These are phyloP conservation scores for Backusella psychrophila DNA, from an alignment of 192 early-diverging fungal species.

Conservation along the genomic window DNA sequence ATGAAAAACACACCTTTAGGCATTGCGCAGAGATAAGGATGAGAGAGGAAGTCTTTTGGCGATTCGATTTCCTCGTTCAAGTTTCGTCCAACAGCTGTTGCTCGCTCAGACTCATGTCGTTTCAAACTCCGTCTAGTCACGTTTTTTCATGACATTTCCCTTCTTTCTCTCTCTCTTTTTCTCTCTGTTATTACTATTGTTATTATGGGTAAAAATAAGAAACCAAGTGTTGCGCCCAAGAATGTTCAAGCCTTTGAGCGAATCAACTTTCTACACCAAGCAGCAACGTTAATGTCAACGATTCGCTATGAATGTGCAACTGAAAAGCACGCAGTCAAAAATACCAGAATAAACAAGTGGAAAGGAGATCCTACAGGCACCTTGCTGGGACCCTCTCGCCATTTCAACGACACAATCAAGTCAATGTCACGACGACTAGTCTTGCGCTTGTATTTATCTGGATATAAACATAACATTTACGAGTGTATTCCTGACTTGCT, in stretches of 20 bases:
- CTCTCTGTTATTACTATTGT: neutral
- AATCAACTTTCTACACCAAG: slow-evolving; percentile 67
- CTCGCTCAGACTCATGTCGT: neutral
- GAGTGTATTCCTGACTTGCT: neutral
- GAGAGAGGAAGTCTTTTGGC: slow-evolving; percentile 6
- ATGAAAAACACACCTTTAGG: slow-evolving; percentile 10
- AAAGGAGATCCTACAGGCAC: neutral
- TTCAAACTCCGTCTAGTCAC: too few species aligned
- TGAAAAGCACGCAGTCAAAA: neutral
- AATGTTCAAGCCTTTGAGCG: slow-evolving; percentile 58
- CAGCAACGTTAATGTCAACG: slow-evolving; percentile 56
- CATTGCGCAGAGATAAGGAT: slow-evolving; percentile 16
- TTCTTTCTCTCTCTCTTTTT: neutral
- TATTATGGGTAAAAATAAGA: slow-evolving; percentile 8
- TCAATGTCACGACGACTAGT: slow-evolving; percentile 51
- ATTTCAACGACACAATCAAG: slow-evolving; percentile 49
- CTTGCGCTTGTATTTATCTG: slow-evolving; percentile 46
- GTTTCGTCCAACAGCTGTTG: neutral
- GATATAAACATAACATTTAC: neutral
- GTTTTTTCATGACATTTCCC: too few species aligned
- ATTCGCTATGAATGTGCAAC: slow-evolving; percentile 2
- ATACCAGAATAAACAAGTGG: neutral
- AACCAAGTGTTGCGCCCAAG: slow-evolving; percentile 20
- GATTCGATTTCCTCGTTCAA: neutral
- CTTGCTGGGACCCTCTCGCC: slow-evolving; percentile 22